Evolutionary conservation across 805 yeast species (phyloP).

Genomic region (Candida golubevii): DNA sequence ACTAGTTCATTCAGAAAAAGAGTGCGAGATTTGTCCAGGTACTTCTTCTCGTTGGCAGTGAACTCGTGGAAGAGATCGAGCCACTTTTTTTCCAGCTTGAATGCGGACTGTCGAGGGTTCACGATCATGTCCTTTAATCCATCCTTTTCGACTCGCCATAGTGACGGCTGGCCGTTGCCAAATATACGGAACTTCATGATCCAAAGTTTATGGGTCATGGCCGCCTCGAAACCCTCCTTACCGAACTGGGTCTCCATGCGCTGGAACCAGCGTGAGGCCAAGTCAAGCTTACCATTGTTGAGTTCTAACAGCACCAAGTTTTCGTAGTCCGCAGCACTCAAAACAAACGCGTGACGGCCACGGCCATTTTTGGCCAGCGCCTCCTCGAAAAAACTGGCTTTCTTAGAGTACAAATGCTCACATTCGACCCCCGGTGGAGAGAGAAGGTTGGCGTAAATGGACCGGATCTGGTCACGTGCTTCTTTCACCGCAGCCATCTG

Average conservation of each 20-base stretch:
- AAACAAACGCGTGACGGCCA: neutral
- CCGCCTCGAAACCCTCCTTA: conserved; percentile 5
- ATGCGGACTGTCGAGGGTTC: conserved; percentile 19
- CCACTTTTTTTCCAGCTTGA: conserved; percentile 20
- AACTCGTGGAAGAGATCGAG: conserved; percentile 23
- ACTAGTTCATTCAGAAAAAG: conserved; percentile 21
- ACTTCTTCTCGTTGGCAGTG: conserved; percentile 9
- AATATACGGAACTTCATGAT: conserved; percentile 27
- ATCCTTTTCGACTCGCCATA: conserved; percentile 27
- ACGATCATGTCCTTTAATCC: conserved; percentile 17
- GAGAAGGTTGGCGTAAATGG: conserved; percentile 14
- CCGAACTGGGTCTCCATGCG: conserved; percentile 25
- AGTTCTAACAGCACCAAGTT: conserved; percentile 35
- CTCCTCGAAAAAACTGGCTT: neutral
- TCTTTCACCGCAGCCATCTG: conserved; percentile 10
- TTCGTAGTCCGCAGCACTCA: conserved; percentile 28
- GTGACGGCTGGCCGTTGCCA: conserved; percentile 29
- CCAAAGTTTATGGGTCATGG: conserved; percentile 35
- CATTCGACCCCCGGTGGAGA: neutral
- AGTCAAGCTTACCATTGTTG: conserved; percentile 33
- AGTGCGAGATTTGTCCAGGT: neutral
- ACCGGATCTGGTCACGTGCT: conserved; percentile 12
- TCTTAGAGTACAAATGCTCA: conserved; percentile 8
- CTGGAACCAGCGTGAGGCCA: conserved; percentile 38
- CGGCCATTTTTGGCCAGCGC: neutral